Evolutionary conservation across 1,284 basidiomycete genomes (phyloP).

Genomic region (Afroboletus lepidellus): DNA sequence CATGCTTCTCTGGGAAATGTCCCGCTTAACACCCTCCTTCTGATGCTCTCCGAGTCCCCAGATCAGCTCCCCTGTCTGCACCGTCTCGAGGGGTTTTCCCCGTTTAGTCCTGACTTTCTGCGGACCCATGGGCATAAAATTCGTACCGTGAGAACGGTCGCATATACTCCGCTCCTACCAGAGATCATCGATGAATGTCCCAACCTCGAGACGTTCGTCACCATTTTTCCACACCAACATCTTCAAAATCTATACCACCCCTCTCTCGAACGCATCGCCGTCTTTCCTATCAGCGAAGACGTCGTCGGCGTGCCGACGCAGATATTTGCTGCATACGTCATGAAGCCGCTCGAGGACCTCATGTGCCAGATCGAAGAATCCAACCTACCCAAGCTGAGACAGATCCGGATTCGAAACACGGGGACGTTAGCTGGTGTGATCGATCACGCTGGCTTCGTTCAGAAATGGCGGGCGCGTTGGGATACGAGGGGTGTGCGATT

Average conservation of each 20-base stretch:
- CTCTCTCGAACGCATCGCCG: slow-evolving; percentile 32
- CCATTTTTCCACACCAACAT: slow-evolving; percentile 37
- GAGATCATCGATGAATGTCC: slow-evolving; percentile 37
- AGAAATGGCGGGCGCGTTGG: slow-evolving; percentile 39
- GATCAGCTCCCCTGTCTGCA: slow-evolving; percentile 39
- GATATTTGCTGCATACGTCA: slow-evolving; percentile 34
- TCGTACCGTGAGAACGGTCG: slow-evolving; percentile 36
- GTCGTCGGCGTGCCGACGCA: slow-evolving; percentile 27
- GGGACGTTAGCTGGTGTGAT: slow-evolving; percentile 38
- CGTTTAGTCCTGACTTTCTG: slow-evolving; percentile 40
- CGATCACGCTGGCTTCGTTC: slow-evolving; percentile 33
- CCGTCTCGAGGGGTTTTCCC: slow-evolving; percentile 42
- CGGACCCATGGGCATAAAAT: slow-evolving; percentile 41
- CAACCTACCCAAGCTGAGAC: slow-evolving; percentile 35
- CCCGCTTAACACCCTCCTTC: slow-evolving; percentile 40
- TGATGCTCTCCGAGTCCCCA: slow-evolving; percentile 33
- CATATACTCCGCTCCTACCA: slow-evolving; percentile 33
- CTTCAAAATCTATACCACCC: slow-evolving; percentile 30
- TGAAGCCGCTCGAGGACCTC: slow-evolving; percentile 40
- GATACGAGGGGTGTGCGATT: slow-evolving; percentile 37
- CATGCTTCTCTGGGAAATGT: slow-evolving; percentile 35
- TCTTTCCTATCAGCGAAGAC: slow-evolving; percentile 34
- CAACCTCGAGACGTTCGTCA: slow-evolving; percentile 38
- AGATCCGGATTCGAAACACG: slow-evolving; percentile 40
- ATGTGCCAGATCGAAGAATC: slow-evolving; percentile 39